Conservation (phyloP, 441 rosid species). For the Gossypium trilobum region DNA sequence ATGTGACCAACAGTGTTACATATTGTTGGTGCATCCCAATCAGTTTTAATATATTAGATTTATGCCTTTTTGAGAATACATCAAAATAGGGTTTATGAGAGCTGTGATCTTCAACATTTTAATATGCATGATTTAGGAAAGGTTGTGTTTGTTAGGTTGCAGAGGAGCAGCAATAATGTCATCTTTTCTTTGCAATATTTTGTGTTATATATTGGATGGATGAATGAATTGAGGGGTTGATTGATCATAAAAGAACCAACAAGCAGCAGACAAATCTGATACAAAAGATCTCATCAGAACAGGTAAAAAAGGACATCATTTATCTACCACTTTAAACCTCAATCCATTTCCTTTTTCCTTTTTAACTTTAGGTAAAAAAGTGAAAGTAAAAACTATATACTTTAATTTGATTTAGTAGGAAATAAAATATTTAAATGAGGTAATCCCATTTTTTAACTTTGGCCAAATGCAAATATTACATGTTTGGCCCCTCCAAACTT, state of each 20-base stretch:
- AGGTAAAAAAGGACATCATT: background rate
- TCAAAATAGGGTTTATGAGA: too few species aligned
- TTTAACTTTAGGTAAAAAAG: background rate
- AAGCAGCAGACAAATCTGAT: background rate
- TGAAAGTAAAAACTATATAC: too few species aligned
- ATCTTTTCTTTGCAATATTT: background rate
- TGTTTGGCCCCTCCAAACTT: too few species aligned
- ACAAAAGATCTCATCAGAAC: background rate
- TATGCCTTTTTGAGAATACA: too few species aligned
- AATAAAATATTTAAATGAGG: too few species aligned
- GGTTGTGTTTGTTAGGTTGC: background rate
- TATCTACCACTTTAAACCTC: background rate
- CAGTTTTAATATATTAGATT: too few species aligned
- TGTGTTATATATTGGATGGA: background rate
- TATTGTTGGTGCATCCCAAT: too few species aligned
- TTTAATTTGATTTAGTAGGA: too few species aligned
- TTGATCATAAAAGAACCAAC: background rate
- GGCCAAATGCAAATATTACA: too few species aligned
- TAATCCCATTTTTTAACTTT: too few species aligned
- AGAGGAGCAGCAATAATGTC: background rate
- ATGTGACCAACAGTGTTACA: too few species aligned
- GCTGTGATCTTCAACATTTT: background rate
- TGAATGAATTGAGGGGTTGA: background rate
- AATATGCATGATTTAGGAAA: background rate
- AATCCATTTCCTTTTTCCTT: background rate